Evolutionary conservation across 2,329 filamentous ascomycete species (phyloP), one percentile per base, ranked within the genome.

Genomic region (Aphanoascus verrucosus): DNA sequence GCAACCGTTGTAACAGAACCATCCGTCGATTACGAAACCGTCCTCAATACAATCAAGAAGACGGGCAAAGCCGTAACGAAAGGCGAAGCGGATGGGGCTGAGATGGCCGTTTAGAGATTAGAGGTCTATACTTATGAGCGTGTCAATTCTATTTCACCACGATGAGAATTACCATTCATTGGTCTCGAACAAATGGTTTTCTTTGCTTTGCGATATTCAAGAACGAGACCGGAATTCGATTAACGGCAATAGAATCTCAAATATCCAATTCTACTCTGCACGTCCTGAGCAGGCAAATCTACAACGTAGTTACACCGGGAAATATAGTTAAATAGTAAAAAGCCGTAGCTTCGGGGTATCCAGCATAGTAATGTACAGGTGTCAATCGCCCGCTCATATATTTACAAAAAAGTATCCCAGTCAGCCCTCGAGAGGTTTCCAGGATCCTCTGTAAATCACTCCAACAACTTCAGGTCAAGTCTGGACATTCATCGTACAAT

Each of bases 61-160:
- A 95, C 90, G 11, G 90, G 90, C 65, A 96, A 96, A 81, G 85
- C 85, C 65, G 83, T 96, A 67, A 94, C 86, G 72, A 82, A 78
- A 28, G 73, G 70, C 23, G 69, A 74, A 63, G 72, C 68, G 1
- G 72, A 75, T 63, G 73, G 73, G 0, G 59, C 66, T 49, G 53
- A 59, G 14, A 68, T 63, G 66, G 56, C 55, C 48, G 66, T 74
- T 55, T 72, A 58, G 28, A 46, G 41, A 63, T 40, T 54, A 6
- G 15, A 7, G 17, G 28, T n/a, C 31, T 40, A 35, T n/a, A n/a
- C 34, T 35, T 40, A 14, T 35, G 28, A 34, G n/a, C 17, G 23
- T 28, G 23, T 28, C 23, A 28, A 28, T 4, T 28, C 3, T 28
- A 28, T 28, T 28, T 28, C 7, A 28, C 3, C 7, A 28, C 23